phyloP scores from a whole-genome alignment of 2,329 filamentous ascomycete species.

The Xylariaceae sp. region DNA sequence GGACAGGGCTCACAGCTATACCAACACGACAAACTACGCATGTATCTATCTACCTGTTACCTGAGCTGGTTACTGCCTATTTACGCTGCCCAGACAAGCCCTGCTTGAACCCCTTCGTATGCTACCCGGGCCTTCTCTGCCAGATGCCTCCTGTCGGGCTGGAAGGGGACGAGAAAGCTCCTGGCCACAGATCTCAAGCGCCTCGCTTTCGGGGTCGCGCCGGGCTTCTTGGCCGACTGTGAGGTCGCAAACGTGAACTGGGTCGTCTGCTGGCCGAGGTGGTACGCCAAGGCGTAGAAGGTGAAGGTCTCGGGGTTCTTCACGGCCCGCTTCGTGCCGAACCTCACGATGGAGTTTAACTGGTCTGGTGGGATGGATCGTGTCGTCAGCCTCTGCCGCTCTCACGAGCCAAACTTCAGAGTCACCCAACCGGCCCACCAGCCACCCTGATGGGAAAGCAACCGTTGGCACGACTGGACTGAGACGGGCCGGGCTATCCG shows the following conservation, averaged over 20 bases:
- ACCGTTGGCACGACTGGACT: no score
- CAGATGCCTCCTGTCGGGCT: not conserved
- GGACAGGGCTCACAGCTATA: no score
- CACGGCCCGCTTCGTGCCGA: conserved; percentile 3
- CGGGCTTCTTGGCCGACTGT: conserved; percentile 4
- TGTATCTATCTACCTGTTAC: no score
- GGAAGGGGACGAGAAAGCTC: not conserved
- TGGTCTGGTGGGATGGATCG: conserved; percentile 2
- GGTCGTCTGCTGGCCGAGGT: conserved; percentile 6
- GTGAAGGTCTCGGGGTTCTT: conserved; percentile 7
- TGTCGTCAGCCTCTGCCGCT: no score
- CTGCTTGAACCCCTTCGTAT: conserved; percentile 1
- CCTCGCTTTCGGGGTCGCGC: conserved; percentile 2
- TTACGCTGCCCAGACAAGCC: no score
- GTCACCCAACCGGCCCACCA: no score
- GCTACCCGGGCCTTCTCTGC: conserved; percentile 1
- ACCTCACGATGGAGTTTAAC: conserved; percentile 5
- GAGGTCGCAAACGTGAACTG: conserved; percentile 8
- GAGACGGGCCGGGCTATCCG: no score
- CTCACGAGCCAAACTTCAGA: no score
- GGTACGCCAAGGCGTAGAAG: conserved; percentile 6
- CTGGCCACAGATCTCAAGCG: not conserved
- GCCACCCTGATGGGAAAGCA: no score
- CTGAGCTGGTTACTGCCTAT: no score
- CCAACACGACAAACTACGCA: no score